Evolutionary conservation across 2,329 filamentous ascomycete genomes (phyloP).

Genomic region (Fusarium dlaminii): DNA sequence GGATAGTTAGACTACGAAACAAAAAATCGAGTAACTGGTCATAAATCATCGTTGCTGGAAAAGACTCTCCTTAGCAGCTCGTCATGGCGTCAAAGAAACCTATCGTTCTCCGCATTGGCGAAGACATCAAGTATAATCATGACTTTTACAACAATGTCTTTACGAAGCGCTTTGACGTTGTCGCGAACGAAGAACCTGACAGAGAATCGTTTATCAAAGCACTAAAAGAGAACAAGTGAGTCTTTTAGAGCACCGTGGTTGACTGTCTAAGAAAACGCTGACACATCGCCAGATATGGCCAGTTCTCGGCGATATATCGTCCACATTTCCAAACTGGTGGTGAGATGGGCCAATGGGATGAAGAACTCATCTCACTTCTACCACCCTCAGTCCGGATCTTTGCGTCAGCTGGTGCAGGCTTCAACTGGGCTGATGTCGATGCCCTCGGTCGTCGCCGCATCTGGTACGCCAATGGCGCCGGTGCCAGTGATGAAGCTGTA

Average conservation of each 20-base stretch:
- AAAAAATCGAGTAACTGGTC: no score
- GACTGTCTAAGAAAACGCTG: not conserved
- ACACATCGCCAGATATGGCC: constrained; percentile 24
- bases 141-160: constrained; percentile 53
- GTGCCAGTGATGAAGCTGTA: constrained; percentile 54
- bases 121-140: constrained; percentile 58
- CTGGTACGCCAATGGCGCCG: constrained; percentile 56
- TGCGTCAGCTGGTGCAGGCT: constrained; percentile 68
- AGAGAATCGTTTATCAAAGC: constrained; percentile 52
- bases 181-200: constrained; percentile 50
- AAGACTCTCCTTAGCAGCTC: no score
- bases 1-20: not conserved
- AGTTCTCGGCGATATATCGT: constrained; percentile 57
- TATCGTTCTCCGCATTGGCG: constrained; percentile 48
- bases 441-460: constrained; percentile 50
- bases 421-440: constrained; percentile 69
- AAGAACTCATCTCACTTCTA: constrained; percentile 63
- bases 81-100: constrained; percentile 27
- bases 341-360: constrained; percentile 70
- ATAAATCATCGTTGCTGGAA: not conserved
- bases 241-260: accelerated
- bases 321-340: constrained; percentile 70
- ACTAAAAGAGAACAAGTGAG: constrained; percentile 47
- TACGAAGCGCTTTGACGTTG: constrained; percentile 51
- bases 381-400: constrained; percentile 65